A percentile compares a stretch with the other conserved stretches of the same genome.
Conservation (phyloP, 768 basidiomycete genomes). For the Naganishia onofrii region DNA sequence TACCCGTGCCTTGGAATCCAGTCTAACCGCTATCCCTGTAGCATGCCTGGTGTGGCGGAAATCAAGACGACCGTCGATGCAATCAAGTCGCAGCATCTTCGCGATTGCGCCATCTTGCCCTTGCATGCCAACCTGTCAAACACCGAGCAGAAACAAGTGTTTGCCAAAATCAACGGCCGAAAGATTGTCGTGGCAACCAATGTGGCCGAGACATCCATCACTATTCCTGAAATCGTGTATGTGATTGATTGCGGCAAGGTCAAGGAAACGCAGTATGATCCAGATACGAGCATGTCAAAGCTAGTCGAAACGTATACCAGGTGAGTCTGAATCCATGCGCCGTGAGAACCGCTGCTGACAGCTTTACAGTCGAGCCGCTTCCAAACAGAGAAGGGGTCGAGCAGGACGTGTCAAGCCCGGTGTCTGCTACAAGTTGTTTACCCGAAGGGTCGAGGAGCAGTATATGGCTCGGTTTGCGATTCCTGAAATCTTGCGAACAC, state of each 20-base stretch:
- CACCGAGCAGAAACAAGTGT: slow-evolving; percentile 77
- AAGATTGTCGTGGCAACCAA: slow-evolving; percentile 89
- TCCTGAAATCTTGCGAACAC: slow-evolving; percentile 84
- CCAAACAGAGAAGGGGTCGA: slow-evolving; percentile 78
- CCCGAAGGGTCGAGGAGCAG: slow-evolving; percentile 65
- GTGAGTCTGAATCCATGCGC: slow-evolving; percentile 20
- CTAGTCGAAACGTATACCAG: slow-evolving; percentile 71
- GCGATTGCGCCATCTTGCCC: slow-evolving; percentile 58
- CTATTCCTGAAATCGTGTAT: slow-evolving; percentile 82
- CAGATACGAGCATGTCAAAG: slow-evolving; percentile 68
- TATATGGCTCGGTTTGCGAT: slow-evolving; percentile 68
- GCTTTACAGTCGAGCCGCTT: slow-evolving; percentile 63
- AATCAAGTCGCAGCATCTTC: slow-evolving; percentile 51
- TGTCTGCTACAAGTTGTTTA: slow-evolving; percentile 82
- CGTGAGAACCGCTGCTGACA: slow-evolving; percentile 53
- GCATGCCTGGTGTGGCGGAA: slow-evolving; percentile 81
- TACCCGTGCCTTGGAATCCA: too few relatives aligned
- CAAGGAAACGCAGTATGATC: slow-evolving; percentile 73
- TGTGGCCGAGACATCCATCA: slow-evolving; percentile 78
- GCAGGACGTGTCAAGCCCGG: slow-evolving; percentile 72
- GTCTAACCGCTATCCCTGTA: neutral
- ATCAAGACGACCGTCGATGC: slow-evolving; percentile 73
- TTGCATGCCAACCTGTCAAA: slow-evolving; percentile 85
- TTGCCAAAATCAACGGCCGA: slow-evolving; percentile 63
- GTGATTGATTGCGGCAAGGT: slow-evolving; percentile 82